phyloP scores from a whole-genome alignment of 2,329 filamentous ascomycete species.

The Xylaria sp. region DNA sequence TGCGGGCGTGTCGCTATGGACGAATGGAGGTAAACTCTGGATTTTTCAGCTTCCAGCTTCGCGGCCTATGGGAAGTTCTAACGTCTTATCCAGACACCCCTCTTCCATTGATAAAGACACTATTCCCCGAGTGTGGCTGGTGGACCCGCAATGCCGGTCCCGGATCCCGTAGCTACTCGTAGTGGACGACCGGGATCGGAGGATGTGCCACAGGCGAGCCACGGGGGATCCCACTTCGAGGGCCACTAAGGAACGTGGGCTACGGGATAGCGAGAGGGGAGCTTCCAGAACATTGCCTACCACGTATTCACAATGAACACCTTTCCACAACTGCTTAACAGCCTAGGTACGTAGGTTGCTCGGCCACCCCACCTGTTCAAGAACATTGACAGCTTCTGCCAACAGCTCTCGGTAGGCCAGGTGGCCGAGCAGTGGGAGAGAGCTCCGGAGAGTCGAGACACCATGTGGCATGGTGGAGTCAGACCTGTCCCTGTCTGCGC shows the following conservation, averaged over 20 bases:
- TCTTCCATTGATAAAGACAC: background rate
- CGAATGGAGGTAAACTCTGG: background rate
- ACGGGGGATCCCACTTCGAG: too few species aligned
- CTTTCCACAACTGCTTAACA: background rate
- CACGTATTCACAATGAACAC: background rate
- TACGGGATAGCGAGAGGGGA: background rate
- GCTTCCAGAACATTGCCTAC: background rate
- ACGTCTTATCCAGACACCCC: background rate
- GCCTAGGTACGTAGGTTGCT: too few species aligned
- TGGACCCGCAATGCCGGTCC: background rate
- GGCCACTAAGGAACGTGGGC: background rate
- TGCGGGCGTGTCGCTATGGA: background rate
- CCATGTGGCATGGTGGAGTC: too few species aligned
- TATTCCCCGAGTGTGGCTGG: background rate
- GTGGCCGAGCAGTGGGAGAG: too few species aligned
- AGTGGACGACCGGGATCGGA: background rate
- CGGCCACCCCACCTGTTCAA: too few species aligned
- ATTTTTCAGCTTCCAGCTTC: background rate
- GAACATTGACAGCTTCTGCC: too few species aligned
- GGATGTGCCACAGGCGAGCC: background rate
- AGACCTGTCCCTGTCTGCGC: too few species aligned
- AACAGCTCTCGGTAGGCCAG: too few species aligned
- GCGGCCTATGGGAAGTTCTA: background rate
- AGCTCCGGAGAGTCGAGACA: too few species aligned
- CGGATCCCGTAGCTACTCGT: background rate